Evolutionary conservation across 179 eudicot genomes (phyloP).

Genomic region (Spinacia oleracea): DNA sequence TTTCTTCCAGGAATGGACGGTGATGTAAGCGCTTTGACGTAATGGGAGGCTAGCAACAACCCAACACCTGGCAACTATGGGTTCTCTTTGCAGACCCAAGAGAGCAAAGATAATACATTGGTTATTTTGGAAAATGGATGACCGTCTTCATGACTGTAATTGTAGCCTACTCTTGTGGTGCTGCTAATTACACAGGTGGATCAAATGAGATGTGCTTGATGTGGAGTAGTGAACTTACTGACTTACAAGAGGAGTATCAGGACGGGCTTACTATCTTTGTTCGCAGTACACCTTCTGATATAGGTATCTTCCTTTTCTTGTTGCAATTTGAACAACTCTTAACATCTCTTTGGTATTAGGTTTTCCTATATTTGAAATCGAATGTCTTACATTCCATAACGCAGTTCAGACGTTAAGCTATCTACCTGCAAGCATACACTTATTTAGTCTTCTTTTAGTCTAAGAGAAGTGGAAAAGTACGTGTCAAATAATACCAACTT

Average conservation of each 20-base stretch:
- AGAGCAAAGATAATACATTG: background rate
- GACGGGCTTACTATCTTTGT: slow-evolving; percentile 16
- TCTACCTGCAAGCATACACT: too few species aligned
- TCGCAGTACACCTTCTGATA: slow-evolving; percentile 9
- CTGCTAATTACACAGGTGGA: background rate
- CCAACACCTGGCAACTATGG: slow-evolving; percentile 23
- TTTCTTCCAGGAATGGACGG: slow-evolving; percentile 27
- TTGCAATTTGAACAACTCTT: too few species aligned
- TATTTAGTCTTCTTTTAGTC: too few species aligned
- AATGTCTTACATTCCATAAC: too few species aligned
- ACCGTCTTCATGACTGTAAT: slow-evolving; percentile 12
- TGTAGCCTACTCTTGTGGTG: slow-evolving; percentile 32
- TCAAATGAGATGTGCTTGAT: slow-evolving; percentile 14
- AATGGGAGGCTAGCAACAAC: slow-evolving; percentile 17
- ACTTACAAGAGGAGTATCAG: slow-evolving; percentile 30
- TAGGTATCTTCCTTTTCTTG: too few species aligned
- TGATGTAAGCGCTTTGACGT: slow-evolving; percentile 13
- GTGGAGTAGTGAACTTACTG: slow-evolving; percentile 24
- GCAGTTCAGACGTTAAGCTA: too few species aligned
- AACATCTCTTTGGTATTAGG: too few species aligned
- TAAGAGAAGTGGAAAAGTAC: too few species aligned
- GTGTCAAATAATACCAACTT: too few species aligned
- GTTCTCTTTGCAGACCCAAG: slow-evolving; percentile 1
- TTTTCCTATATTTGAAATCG: too few species aligned
- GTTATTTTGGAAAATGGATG: background rate